phyloP scores from a whole-genome alignment of 768 basidiomycete species.

The Melanogaster broomeanus region DNA sequence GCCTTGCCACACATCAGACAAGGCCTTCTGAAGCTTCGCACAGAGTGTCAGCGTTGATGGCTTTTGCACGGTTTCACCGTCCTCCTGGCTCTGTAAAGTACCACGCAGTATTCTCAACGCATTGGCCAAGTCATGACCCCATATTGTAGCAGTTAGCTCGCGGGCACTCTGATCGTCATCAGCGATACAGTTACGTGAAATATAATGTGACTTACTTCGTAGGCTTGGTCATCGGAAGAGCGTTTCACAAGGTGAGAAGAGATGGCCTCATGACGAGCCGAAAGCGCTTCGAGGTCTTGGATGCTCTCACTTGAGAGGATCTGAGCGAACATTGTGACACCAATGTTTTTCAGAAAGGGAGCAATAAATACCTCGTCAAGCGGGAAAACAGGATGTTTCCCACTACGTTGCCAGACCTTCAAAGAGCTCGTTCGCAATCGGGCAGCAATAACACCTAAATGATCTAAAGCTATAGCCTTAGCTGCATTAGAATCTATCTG shows the following conservation, averaged over 20 bases:
- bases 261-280: constrained; percentile 65
- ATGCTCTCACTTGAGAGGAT: constrained; percentile 52
- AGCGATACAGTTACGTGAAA: not conserved
- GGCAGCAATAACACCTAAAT: constrained; percentile 91
- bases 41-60: constrained; percentile 42
- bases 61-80: constrained; percentile 26
- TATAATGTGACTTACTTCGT: constrained; percentile 54
- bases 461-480: constrained; percentile 89
- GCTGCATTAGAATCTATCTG: constrained; percentile 78
- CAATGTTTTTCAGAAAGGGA: not conserved
- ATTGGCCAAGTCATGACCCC: constrained; percentile 82
- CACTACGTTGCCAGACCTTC: constrained; percentile 35
- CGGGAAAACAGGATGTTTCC: constrained; percentile 46
- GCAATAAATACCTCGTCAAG: constrained; percentile 65
- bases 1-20: constrained; percentile 77
- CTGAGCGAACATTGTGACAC: constrained; percentile 32
- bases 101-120: constrained; percentile 60
- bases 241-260: constrained; percentile 67
- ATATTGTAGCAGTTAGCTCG: constrained; percentile 75
- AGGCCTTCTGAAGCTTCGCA: constrained; percentile 56
- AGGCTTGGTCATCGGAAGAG: constrained; percentile 78
- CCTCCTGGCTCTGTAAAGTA: constrained; percentile 47
- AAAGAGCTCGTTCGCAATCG: constrained; percentile 64
- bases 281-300: constrained; percentile 56
- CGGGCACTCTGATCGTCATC: constrained; percentile 60